Conservation (phyloP, 495 filamentous ascomycete genomes). For the Rostrohypoxylon terebratum region DNA sequence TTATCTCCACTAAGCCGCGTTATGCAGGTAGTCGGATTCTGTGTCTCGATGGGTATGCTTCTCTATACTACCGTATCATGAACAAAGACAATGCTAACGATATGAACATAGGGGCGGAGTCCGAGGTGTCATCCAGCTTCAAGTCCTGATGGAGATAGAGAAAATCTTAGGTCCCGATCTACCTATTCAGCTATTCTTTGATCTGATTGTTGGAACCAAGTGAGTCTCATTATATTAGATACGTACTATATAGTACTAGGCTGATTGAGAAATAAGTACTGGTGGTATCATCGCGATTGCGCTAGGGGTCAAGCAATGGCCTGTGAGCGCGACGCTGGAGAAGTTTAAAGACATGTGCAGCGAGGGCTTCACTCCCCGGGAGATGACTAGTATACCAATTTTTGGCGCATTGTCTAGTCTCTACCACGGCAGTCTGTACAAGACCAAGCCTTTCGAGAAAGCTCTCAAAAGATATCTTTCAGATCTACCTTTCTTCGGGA, state of each 20-base stretch:
- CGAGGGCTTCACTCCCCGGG: conserved; percentile 59
- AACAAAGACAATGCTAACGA: conserved; percentile 1
- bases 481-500: conserved; percentile 55
- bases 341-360: conserved; percentile 58
- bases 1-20: conserved; percentile 56
- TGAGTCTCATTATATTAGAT: conserved; percentile 41
- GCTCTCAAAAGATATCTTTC: conserved; percentile 50
- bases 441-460: conserved; percentile 54
- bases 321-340: conserved; percentile 55
- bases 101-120: conserved; percentile 56
- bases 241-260: background rate
- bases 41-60: conserved; percentile 64
- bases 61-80: background rate
- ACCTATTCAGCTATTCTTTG: conserved; percentile 59
- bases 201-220: conserved; percentile 67
- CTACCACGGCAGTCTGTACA: conserved; percentile 57
- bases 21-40: conserved; percentile 65
- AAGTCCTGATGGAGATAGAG: conserved; percentile 58
- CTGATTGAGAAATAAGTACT: conserved; percentile 52
- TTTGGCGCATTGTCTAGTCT: conserved; percentile 51
- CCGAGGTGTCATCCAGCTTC: conserved; percentile 62
- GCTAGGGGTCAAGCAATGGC: conserved; percentile 62
- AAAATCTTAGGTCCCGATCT: conserved; percentile 54
- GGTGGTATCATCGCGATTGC: conserved; percentile 69
- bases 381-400: conserved; percentile 50